phyloP scores from a whole-genome alignment of 352 stramenopile genomes.

The Pythium aphanidermatum region DNA sequence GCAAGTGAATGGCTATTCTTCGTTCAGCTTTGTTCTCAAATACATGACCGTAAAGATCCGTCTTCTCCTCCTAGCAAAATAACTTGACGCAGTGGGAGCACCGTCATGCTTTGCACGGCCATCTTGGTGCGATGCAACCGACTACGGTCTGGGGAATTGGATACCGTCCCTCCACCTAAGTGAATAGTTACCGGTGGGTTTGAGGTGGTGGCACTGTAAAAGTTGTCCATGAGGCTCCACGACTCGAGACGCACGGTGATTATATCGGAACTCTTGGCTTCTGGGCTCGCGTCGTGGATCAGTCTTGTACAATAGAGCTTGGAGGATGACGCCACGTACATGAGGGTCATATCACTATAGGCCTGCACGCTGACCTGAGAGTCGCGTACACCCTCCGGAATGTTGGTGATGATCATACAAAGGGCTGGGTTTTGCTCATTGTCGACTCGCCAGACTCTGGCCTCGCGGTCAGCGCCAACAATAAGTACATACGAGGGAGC shows the following conservation, averaged over 20 bases:
- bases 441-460: slow-evolving; percentile 48
- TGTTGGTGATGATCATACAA: slow-evolving; percentile 40
- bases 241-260: slow-evolving; percentile 33
- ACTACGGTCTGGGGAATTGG: slow-evolving; percentile 9
- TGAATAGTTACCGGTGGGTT: background rate
- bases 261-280: slow-evolving; percentile 9
- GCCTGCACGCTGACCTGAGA: slow-evolving; percentile 46
- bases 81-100: slow-evolving; percentile 56
- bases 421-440: slow-evolving; percentile 24
- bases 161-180: background rate
- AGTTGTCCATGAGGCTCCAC: slow-evolving; percentile 43
- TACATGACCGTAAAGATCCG: slow-evolving; percentile 37
- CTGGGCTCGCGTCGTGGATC: slow-evolving; percentile 22
- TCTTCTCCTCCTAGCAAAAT: slow-evolving; percentile 59
- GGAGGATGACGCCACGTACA: slow-evolving; percentile 36
- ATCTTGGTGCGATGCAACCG: slow-evolving; percentile 45
- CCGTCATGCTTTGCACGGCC: slow-evolving; percentile 27
- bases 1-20: background rate
- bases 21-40: slow-evolving; percentile 3
- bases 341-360: slow-evolving; percentile 29
- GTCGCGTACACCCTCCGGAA: slow-evolving; percentile 44
- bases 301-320: slow-evolving; percentile 43
- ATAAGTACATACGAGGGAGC: slow-evolving; percentile 50
- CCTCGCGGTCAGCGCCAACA: slow-evolving; percentile 57
- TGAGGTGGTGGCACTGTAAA: background rate